Conservation (phyloP, 225 moss, liverwort and hornwort species). For the Ulota crispa region DNA sequence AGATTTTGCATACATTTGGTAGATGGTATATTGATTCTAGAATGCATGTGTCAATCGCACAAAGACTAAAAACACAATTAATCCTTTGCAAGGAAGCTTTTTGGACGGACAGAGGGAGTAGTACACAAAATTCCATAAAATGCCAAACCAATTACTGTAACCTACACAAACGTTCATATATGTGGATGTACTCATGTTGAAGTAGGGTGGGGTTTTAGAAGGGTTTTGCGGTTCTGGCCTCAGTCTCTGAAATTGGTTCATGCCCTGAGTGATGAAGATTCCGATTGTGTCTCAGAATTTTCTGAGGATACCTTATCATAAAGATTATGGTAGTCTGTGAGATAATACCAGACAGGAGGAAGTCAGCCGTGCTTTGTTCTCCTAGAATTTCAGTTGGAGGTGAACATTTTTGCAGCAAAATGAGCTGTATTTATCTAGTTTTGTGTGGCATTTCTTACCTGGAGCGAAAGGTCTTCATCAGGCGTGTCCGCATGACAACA, state of each 20-base stretch:
- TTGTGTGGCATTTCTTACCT: conserved; percentile 17
- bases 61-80: too few species aligned
- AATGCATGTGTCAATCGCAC: too few species aligned
- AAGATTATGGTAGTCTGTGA: neutral
- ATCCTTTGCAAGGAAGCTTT: too few species aligned
- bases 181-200: neutral
- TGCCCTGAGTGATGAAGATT: neutral
- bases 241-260: neutral
- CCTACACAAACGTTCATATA: neutral
- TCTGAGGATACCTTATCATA: neutral
- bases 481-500: conserved; percentile 68
- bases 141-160: neutral
- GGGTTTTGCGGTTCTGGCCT: neutral
- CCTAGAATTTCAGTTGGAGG: neutral
- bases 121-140: neutral
- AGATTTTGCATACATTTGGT: too few species aligned
- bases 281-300: neutral
- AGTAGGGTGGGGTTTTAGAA: neutral
- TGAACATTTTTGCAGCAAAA: neutral
- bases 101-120: too few species aligned
- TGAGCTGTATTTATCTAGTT: too few species aligned
- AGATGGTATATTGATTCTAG: too few species aligned
- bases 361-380: neutral
- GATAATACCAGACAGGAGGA: neutral
- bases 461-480: conserved; percentile 74